Base-by-base conservation (phyloP, 257 asterid species). In the Solanum etuberosum region DNA sequence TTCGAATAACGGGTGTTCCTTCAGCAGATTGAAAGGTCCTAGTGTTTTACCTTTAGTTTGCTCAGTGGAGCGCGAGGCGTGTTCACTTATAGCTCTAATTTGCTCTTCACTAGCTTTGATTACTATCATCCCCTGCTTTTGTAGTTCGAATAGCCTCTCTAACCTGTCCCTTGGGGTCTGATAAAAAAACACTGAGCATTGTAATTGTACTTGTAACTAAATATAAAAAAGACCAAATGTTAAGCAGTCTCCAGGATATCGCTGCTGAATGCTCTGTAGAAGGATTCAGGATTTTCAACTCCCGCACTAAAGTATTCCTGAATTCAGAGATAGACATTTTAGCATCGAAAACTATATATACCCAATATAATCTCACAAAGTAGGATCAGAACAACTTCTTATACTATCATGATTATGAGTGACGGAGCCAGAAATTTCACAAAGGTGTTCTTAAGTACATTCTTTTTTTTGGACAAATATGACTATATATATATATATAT, bases 271-370 rank as follows among this genome's bases (percentile, higher is more conserved):
- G 81, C 86, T 21, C 42, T 86, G 85, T 72, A 93, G 89, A 77
- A 92, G 1, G 94, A 86, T 37, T 87, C 91, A 11, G 92, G 89
- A 37, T 89, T 91, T 73, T 84, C 87, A 14, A 92, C 92, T 6
- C 94, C 94, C 0, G 51, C 91, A 8, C 94, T 93, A 72, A 90
- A 91, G 90, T 27, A 93, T 32, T 85, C 92, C 95, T 93, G 83
- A 77, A 40, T 25, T 2, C 32, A 40, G 3, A 40, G 9, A 40
- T 3, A 43, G 15, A 43, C 13, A 40, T 40, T 12, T 65, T 65
- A 63, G 71, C 32, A 63, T 61, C 31, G 15, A 12, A 43, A 4
- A 43, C 3, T 1, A 12, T 7, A 43, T 13, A 51, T 16, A 51
- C 7, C 21, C 6, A 51, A 11, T 15, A 18, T 3, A 51, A 57